Conservation (phyloP, 1,284 basidiomycete genomes). For the Paramarasmius palmivorus region DNA sequence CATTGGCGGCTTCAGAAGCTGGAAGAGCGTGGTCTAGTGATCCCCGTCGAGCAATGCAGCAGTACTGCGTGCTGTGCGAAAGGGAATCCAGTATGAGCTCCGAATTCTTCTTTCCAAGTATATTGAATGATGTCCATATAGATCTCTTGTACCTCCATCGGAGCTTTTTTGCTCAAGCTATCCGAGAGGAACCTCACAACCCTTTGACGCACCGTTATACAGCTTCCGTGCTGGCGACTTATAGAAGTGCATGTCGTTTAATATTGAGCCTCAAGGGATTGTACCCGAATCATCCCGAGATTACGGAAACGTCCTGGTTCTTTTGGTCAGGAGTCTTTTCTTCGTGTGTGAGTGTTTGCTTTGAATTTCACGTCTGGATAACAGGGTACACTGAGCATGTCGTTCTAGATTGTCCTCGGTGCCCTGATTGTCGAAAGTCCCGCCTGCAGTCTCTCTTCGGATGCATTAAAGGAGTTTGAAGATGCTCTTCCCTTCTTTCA, state of each 20-base stretch:
- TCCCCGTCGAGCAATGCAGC: conserved; percentile 41
- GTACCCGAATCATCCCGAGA: conserved; percentile 36
- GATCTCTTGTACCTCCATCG: conserved; percentile 54
- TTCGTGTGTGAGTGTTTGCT: conserved; percentile 40
- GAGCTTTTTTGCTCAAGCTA: conserved; percentile 49
- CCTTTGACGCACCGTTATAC: conserved; percentile 46
- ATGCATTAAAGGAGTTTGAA: conserved; percentile 42
- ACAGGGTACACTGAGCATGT: not conserved
- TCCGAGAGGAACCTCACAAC: conserved; percentile 39
- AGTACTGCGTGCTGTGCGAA: conserved; percentile 39
- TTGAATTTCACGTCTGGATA: not conserved
- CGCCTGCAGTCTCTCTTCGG: conserved; percentile 38
- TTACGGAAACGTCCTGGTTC: conserved; percentile 41
- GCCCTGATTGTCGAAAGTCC: conserved; percentile 48
- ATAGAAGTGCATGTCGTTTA: conserved; percentile 43
- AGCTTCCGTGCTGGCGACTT: conserved; percentile 46
- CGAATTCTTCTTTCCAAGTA: not conserved
- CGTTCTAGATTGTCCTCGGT: conserved; percentile 43
- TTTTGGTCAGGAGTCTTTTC: conserved; percentile 56
- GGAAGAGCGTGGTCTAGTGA: conserved; percentile 40
- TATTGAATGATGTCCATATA: conserved; percentile 17
- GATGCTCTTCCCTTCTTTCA: conserved; percentile 39
- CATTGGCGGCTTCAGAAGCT: conserved; percentile 29
- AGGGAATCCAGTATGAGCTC: conserved; percentile 45
- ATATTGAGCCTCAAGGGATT: conserved; percentile 40